phyloP scores from a whole-genome alignment of 371 early-diverging fungal species.

The Rhizopus microsporus region DNA sequence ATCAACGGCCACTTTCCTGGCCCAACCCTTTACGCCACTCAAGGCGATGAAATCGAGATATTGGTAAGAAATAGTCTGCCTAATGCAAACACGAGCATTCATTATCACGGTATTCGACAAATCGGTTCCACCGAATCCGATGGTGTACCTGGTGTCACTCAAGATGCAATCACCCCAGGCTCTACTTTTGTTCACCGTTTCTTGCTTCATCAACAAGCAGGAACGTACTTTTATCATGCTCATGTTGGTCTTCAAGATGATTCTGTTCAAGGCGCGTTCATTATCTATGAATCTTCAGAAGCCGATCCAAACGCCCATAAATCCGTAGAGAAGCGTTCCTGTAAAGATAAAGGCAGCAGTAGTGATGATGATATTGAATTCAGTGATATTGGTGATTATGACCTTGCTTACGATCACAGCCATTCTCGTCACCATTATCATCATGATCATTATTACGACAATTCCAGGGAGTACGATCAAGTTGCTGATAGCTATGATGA shows the following conservation, averaged over 20 bases:
- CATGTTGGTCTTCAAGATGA: constrained; percentile 45
- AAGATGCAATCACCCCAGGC: constrained; percentile 38
- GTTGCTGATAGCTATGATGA: too few species aligned
- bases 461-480: too few species aligned
- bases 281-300: constrained; percentile 42
- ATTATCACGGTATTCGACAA: constrained; percentile 49
- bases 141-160: constrained; percentile 48
- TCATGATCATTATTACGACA: too few species aligned
- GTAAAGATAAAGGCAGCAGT: background rate
- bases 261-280: constrained; percentile 41
- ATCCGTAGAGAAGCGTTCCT: background rate
- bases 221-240: constrained; percentile 54
- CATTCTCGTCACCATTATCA: too few species aligned
- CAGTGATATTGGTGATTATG: too few species aligned
- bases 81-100: constrained; percentile 25
- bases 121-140: constrained; percentile 39
- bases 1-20: constrained; percentile 57
- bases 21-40: constrained; percentile 38
- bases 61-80: constrained; percentile 36
- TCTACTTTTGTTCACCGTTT: constrained; percentile 31
- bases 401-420: too few species aligned
- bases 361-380: too few species aligned
- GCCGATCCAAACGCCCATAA: constrained; percentile 21
- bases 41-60: constrained; percentile 45
- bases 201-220: constrained; percentile 32